phyloP scores from a whole-genome alignment of 2,329 filamentous ascomycete genomes.

The Mollisia scopiformis region DNA sequence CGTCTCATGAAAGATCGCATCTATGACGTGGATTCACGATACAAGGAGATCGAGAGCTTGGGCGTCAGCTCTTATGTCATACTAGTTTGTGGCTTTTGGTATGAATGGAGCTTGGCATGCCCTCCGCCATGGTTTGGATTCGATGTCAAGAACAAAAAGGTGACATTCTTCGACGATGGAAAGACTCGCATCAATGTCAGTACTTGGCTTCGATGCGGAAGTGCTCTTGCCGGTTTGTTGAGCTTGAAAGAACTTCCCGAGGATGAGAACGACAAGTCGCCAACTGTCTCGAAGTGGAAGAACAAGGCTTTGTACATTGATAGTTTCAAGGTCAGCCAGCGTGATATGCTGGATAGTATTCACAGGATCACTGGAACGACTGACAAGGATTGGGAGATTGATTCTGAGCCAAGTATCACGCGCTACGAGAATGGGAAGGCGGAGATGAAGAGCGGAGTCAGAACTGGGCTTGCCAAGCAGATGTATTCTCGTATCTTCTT shows the following conservation, averaged over 20 bases:
- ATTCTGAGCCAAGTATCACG: conserved; percentile 7
- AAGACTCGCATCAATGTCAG: conserved; percentile 46
- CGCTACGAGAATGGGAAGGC: conserved; percentile 16
- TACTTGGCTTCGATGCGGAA: conserved; percentile 55
- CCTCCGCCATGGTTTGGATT: conserved; percentile 46
- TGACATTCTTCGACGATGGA: conserved; percentile 56
- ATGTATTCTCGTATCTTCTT: conserved; percentile 26
- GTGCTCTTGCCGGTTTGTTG: conserved; percentile 54
- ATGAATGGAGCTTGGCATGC: conserved; percentile 52
- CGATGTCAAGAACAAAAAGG: conserved; percentile 46
- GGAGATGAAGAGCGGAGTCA: conserved; percentile 17
- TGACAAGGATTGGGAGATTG: conserved; percentile 26
- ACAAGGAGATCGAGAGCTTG: conserved; percentile 40
- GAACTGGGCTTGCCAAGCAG: conserved; percentile 17
- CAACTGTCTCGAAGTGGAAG: conserved; percentile 41
- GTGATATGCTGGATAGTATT: conserved; percentile 48
- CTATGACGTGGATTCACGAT: conserved; percentile 4
- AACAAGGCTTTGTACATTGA: conserved; percentile 47
- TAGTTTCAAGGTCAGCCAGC: conserved; percentile 51
- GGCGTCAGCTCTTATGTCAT: conserved; percentile 42
- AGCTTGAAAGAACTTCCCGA: conserved; percentile 43
- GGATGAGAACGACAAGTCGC: conserved; percentile 36
- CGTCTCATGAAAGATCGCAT: conserved; percentile 34
- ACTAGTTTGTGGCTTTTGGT: conserved; percentile 54
- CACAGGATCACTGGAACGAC: conserved; percentile 25